Evolutionary conservation across 306 rosid species (phyloP), one percentile per base, ranked within the genome.

Genomic region (Quercus berberidifolia): DNA sequence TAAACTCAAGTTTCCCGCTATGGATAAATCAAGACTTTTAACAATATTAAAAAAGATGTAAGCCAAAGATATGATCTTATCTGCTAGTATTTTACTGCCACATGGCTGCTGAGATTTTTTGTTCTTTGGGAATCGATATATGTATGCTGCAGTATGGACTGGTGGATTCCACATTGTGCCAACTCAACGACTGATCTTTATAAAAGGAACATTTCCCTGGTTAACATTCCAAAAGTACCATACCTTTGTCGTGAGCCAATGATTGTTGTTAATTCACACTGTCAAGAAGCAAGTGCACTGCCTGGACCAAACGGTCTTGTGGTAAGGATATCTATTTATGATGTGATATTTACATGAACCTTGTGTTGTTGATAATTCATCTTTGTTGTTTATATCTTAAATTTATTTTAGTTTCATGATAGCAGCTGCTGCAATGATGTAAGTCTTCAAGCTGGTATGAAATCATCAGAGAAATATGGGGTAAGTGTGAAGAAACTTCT

Each of bases 1-100:
- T 68, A 77, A 77, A 77, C 18, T 77, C 68, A 77, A 65, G 65
- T 77, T 67, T 77, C 80, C 74, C 23, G 33, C 23, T 74, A 77
- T 77, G 74, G 21, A 67, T 52, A 77, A 67, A 77, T 67, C 74
- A 52, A 77, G 80, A 33, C 80, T 77, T 43, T 77, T 77, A 74
- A 51, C 80, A 52, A 77, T 77, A 77, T 51, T 77, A 73, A 67
- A 77, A 33, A 64, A 67, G 67, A 65, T 18, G 80, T 77, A 77
- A 77, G 80, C 55, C 15, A 30, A 67, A 49, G 54, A 49, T 49
- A 49, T 49, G 54, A 49, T 54, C 5, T 21, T 18, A 52, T 77
- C 62, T 67, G 30, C 69, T 77, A 70, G 11, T 33, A n/a, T 18
- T 30, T 67, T 49, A 49, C 54, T 49, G 54, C 15, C 35, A 30